These are phyloP conservation scores for Didymella segeticola DNA, from an alignment of 2,329 filamentous ascomycete species.

Conservation along the genomic window DNA sequence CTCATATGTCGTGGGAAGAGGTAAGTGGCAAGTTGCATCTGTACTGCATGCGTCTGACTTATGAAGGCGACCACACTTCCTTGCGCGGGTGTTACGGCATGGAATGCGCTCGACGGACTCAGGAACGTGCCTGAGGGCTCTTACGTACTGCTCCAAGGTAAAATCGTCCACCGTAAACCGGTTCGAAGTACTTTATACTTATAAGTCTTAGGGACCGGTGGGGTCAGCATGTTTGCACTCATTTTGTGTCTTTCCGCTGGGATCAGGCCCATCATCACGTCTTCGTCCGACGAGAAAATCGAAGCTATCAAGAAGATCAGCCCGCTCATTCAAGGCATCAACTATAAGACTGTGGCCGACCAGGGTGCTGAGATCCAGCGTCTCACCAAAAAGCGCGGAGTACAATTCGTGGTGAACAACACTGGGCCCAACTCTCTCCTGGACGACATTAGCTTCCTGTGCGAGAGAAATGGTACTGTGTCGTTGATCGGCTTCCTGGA, in stretches of 20 bases:
- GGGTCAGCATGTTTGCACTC: constrained; percentile 48
- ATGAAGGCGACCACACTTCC: constrained; percentile 29
- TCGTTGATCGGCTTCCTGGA: constrained; percentile 36
- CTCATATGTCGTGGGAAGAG: constrained; percentile 37
- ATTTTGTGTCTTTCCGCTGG: constrained; percentile 33
- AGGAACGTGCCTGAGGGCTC: constrained; percentile 16
- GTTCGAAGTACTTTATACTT: background rate
- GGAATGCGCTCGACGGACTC: constrained; percentile 28
- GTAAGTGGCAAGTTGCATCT: constrained; percentile 3
- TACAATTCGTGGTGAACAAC: constrained; percentile 57
- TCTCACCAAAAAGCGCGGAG: constrained; percentile 50
- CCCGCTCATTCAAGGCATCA: constrained; percentile 48
- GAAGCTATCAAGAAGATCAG: constrained; percentile 53
- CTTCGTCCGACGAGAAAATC: constrained; percentile 61
- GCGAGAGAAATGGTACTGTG: constrained; percentile 26
- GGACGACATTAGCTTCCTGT: constrained; percentile 22
- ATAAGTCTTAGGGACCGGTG: constrained; percentile 48
- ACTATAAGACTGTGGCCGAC: constrained; percentile 63
- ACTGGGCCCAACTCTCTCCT: constrained; percentile 25
- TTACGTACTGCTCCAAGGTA: constrained; percentile 27
- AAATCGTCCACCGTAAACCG: background rate
- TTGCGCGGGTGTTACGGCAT: constrained; percentile 34
- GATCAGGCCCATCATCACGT: constrained; percentile 62
- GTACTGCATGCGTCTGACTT: background rate
- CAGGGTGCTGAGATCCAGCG: constrained; percentile 62